Base-by-base conservation (phyloP, 1,284 basidiomycete genomes). In the Rhodotorula glutinis region DNA sequence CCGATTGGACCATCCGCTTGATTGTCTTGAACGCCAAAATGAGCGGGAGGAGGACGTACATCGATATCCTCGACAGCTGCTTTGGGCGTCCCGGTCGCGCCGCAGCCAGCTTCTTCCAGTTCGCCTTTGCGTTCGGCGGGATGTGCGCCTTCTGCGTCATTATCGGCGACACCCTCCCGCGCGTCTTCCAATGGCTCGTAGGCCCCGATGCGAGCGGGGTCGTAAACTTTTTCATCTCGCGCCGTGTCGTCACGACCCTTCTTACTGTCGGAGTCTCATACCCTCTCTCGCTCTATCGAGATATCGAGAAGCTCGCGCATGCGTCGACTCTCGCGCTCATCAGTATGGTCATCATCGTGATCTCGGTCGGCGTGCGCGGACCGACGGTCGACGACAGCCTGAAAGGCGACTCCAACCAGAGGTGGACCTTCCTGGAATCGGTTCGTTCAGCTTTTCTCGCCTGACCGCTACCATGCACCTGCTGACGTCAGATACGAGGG, bases 61-160 rank as follows among this genome's bases (percentile, higher is more conserved):
- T 97, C 72, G 95, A 91, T 53, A 81, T 81, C 63, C 72, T 78
- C 67, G 53, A 70, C 49, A 49, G 56, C n/a, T 72, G 67, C 13
- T 99, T 95, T 77, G 96, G 96, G 14, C 80, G 85, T 9, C 87
- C 86, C 64, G 93, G 93, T 40, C 85, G 91, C 59, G 90, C 91
- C 4, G 91, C 92, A 0, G 92, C 98, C 19, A 96, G 93, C 0
- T 89, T 98, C 79, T 98, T 98, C 79, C 96, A 98, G 77, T 98
- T 98, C 76, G 84, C 92, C 1, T 98, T 98, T 76, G 95, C 95
- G 3, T 97, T 96, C 73, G 95, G 95, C 78, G 65, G 92, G 40
- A 96, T 95, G 91, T 94, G 91, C 75, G 93, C 93, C 1, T 96
- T 96, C 78, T 91, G 92, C 41, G 93, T 96, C 73, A 95, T 95